Percentiles rank a stretch among this genome's conserved stretches.
Conservation (phyloP, 2,329 filamentous ascomycete species). For the Apiospora pterosperma region DNA sequence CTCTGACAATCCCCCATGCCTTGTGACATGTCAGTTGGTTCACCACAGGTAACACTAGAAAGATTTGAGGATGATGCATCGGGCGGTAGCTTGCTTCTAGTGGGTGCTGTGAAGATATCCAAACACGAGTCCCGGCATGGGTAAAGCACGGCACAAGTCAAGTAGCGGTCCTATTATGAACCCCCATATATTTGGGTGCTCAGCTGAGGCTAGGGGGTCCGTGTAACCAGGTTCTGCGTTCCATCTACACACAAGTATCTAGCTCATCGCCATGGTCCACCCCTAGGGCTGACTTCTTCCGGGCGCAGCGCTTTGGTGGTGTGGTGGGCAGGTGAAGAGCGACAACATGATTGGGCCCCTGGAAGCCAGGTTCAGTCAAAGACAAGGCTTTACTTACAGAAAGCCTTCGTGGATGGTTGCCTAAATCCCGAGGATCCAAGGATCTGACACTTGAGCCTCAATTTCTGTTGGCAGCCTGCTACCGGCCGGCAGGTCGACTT, state of each 20-base stretch:
- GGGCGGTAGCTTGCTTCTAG: not conserved
- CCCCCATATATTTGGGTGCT: not conserved
- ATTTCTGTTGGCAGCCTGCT: not conserved
- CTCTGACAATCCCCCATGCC: too few species aligned
- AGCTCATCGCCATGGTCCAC: not conserved
- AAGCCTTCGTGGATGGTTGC: not conserved
- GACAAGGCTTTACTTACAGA: conserved; percentile 2
- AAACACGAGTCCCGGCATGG: not conserved
- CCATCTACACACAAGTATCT: too few species aligned
- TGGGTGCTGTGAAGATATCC: too few species aligned
- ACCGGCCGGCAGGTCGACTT: not conserved
- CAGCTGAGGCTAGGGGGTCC: not conserved
- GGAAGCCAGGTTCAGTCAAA: conserved; percentile 2
- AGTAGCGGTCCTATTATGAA: not conserved
- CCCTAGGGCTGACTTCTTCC: not conserved
- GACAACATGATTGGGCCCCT: not conserved
- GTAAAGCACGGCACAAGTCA: not conserved
- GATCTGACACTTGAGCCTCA: not conserved
- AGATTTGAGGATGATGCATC: not conserved
- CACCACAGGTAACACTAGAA: not conserved
- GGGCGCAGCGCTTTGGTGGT: not conserved
- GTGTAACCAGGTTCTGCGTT: not conserved
- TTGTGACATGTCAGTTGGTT: too few species aligned
- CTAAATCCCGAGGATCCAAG: not conserved
- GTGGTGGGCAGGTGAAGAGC: not conserved